Evolutionary conservation across 257 asterid species (phyloP), one percentile per base, ranked within the genome.

Genomic region (Fraxinus pennsylvanica): DNA sequence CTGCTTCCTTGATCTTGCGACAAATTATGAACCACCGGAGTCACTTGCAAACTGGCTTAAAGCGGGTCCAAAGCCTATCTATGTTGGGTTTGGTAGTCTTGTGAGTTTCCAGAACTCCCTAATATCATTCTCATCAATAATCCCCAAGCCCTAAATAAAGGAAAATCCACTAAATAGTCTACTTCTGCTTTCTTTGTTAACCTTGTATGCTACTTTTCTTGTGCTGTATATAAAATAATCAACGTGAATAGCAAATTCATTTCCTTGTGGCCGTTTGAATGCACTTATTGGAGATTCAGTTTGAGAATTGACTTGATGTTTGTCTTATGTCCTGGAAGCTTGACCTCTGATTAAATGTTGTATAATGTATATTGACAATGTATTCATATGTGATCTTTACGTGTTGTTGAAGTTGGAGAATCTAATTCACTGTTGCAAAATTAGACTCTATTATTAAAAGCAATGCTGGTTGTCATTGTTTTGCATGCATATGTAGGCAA

Each of bases 1-100:
- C 87, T 92, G 96, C 91, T 92, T 94, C 91, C 97, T 94, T 68
- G 99, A 92, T 90, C 97, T 94, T 78, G 97, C 97, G 36, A 79
- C 97, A 61, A 90, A 90, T 83, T 94, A 90, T 81, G 89, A 88
- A 81, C 98, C 97, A 32, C 96, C 98, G 3, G 93, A 91, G 87
- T 69, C 94, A 71, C 96, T 95, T 86, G 74, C 89, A 81, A 88
- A 88, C 76, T 95, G 98, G 96, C 97, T 95, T 61, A 86, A 63
- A 10, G 35, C 36, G 69, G 69, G 69, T 63, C 35, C 69, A 25
- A 63, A 63, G 35, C 69, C 69, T 22, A 63, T 63, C 15, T 63
- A 25, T 63, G 69, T 63, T 10, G 35, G 69, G 35, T 63, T 63
- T 63, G 92, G 92, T 27, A 63, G 69, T 63, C 69, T 63, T 25